These are phyloP conservation scores for Talaromyces sp. DNA, from an alignment of 2,329 filamentous ascomycete genomes.

Conservation along the genomic window DNA sequence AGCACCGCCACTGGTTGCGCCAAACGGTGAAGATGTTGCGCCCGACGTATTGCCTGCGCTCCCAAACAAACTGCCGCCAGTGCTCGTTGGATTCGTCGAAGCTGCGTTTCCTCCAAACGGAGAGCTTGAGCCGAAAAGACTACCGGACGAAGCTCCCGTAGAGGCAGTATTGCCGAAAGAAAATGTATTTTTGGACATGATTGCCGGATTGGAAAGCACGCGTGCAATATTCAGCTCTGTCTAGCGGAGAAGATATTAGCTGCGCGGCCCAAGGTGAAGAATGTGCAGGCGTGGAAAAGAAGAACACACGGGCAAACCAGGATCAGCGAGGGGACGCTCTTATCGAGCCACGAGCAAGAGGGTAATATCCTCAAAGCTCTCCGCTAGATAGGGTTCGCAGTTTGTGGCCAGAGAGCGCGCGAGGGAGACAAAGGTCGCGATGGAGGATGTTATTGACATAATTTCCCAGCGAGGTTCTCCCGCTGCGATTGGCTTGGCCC, in stretches of 20 bases:
- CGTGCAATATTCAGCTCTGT: not conserved
- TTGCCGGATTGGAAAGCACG: not conserved
- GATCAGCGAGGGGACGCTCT: not conserved
- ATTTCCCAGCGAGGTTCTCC: not conserved
- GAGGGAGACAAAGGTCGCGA: not conserved
- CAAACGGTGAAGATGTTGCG: conserved; percentile 29
- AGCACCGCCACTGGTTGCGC: conserved; percentile 20
- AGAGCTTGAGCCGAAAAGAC: conserved; percentile 29
- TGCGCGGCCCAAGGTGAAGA: not conserved
- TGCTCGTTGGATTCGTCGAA: conserved; percentile 21
- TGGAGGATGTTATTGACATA: not conserved
- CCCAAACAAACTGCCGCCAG: conserved; percentile 35
- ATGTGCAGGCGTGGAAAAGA: not conserved
- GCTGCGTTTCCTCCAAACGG: conserved; percentile 27
- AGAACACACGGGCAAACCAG: not conserved
- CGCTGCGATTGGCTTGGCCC: not conserved
- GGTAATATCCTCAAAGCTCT: not conserved
- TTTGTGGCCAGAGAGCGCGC: not conserved
- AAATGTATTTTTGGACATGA: conserved; percentile 33
- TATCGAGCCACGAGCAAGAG: not conserved
- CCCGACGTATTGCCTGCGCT: conserved; percentile 27
- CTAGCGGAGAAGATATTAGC: not conserved
- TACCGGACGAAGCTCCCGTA: conserved; percentile 26
- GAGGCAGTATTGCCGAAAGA: conserved; percentile 33
- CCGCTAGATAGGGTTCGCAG: not conserved